Conservation (phyloP, 345 rosid genomes). For the Eucalyptus erythrocorys region DNA sequence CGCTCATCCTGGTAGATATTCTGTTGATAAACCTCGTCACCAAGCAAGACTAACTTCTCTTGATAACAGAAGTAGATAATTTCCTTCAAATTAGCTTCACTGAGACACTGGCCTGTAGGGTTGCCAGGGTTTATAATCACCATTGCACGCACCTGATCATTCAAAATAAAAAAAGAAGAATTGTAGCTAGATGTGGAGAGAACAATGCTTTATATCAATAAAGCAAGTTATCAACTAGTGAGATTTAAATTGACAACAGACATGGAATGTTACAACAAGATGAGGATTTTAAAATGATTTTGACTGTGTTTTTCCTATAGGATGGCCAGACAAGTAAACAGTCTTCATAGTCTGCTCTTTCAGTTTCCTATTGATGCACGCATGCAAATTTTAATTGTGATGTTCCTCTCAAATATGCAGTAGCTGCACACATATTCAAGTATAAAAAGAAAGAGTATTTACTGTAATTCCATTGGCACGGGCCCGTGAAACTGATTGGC, state of each 20-base stretch:
- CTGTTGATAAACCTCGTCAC: conserved; percentile 99
- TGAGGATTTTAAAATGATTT: neutral
- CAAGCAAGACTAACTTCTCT: conserved; percentile 77
- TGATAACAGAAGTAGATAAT: conserved; percentile 65
- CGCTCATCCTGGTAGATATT: conserved; percentile 95
- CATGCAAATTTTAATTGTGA: neutral
- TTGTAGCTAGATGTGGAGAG: neutral
- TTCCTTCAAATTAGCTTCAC: conserved; percentile 83
- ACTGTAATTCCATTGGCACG: conserved; percentile 80
- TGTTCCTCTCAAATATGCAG: neutral
- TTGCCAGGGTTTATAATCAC: conserved; percentile 99
- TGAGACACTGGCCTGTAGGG: conserved; percentile 98
- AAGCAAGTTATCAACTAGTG: neutral
- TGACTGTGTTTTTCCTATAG: neutral
- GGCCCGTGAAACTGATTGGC: conserved; percentile 65
- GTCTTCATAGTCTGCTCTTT: neutral
- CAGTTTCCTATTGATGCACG: neutral
- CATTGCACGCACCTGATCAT: conserved; percentile 84
- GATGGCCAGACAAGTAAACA: neutral
- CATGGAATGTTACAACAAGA: neutral
- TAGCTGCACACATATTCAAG: neutral
- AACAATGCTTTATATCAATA: neutral
- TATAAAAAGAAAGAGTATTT: conserved; percentile 15
- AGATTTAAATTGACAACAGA: neutral
- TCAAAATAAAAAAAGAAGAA: neutral